A percentile compares a stretch with the other conserved stretches of the same genome.
phyloP scores from a whole-genome alignment of 768 basidiomycete species.

The Rhodosporidiobolus sp. region DNA sequence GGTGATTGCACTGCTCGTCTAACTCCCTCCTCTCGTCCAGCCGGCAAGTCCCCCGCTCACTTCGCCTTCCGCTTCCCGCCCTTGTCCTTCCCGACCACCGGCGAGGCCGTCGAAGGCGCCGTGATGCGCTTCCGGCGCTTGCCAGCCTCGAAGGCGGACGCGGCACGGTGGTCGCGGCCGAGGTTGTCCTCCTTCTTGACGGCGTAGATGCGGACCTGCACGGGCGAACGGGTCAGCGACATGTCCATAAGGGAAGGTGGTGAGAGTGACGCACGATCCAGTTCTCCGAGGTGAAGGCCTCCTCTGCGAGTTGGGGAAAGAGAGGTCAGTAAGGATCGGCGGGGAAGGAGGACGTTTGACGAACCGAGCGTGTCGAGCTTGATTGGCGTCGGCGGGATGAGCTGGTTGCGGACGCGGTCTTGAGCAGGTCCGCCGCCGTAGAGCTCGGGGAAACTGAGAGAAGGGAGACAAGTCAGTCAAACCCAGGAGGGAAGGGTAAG shows the following conservation, averaged over 20 bases:
- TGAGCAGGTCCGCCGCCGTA: slow-evolving; percentile 70
- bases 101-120: too few species aligned
- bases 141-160: slow-evolving; percentile 76
- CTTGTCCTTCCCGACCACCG: neutral
- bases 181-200: slow-evolving; percentile 91
- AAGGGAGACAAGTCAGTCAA: neutral
- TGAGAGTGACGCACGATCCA: slow-evolving; percentile 73
- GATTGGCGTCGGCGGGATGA: slow-evolving; percentile 70
- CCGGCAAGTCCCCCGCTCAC: too few species aligned
- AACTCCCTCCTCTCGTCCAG: too few species aligned
- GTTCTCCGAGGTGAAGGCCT: slow-evolving; percentile 98
- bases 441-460: slow-evolving; percentile 74
- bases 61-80: neutral
- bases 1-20: too few species aligned
- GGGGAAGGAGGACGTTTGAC: slow-evolving; percentile 45
- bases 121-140: slow-evolving; percentile 72
- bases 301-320: slow-evolving; percentile 58
- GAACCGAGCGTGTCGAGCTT: slow-evolving; percentile 82
- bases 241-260: neutral
- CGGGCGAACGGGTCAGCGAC: neutral
- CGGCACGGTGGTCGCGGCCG: slow-evolving; percentile 82
- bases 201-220: slow-evolving; percentile 81
- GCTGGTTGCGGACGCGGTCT: slow-evolving; percentile 87
- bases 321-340: neutral
- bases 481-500: slow-evolving; percentile 21